A percentile compares a stretch with the other conserved stretches of the same genome.
phyloP scores from a whole-genome alignment of 1,139 yeast genomes.

The Kurtzmaniella quercitrusa region DNA sequence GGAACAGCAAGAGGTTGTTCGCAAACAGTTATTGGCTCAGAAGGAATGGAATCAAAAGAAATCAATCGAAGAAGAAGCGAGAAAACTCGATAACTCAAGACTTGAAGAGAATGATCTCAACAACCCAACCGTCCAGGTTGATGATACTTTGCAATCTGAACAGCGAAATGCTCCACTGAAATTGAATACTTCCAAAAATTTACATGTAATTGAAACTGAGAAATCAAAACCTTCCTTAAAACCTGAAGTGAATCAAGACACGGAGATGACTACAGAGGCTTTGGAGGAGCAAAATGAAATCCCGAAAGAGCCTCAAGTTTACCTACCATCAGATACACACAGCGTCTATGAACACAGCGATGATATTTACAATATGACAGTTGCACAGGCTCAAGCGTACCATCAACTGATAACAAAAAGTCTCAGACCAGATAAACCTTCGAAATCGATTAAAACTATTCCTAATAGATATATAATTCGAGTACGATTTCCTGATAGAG shows the following conservation, averaged over 20 bases:
- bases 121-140: no score
- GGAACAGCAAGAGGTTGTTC: conserved; percentile 6
- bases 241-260: neutral
- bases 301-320: conserved; percentile 17
- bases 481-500: conserved; percentile 51
- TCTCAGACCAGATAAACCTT: conserved; percentile 27
- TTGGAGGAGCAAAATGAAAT: neutral
- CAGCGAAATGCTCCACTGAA: no score
- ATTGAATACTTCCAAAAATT: no score
- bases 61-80: neutral
- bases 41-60: conserved; percentile 7
- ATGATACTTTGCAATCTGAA: no score
- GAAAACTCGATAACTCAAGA: neutral
- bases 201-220: no score
- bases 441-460: conserved; percentile 11
- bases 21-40: neutral
- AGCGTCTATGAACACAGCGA: conserved; percentile 38
- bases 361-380: conserved; percentile 47
- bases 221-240: neutral
- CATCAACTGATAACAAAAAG: conserved; percentile 42
- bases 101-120: neutral
- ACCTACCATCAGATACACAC: conserved; percentile 15
- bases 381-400: conserved; percentile 51
- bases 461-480: conserved; percentile 32
- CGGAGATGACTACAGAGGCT: neutral